Conservation (phyloP, 2,329 filamentous ascomycete species). For the Exophiala sp. region DNA sequence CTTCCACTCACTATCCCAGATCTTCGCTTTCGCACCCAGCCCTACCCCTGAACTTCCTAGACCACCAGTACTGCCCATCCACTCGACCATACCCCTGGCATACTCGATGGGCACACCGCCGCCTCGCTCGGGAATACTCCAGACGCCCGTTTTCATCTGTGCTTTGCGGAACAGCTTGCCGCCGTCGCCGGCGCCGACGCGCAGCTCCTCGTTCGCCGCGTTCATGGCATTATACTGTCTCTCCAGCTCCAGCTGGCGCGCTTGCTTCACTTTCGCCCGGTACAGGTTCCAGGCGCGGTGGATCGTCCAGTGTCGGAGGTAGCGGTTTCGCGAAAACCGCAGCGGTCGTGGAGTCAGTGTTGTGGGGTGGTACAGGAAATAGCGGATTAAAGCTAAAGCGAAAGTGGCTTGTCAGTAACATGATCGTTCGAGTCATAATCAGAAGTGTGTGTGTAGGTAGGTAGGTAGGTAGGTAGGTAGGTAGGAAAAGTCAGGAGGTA, state of each 20-base stretch:
- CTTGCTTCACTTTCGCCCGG: conserved; percentile 60
- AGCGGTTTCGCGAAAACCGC: conserved; percentile 78
- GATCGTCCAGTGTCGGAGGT: conserved; percentile 96
- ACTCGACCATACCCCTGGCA: conserved; percentile 48
- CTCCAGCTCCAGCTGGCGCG: conserved; percentile 65
- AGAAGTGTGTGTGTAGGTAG: not conserved
- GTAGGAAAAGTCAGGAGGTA: too few relatives aligned
- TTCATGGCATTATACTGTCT: conserved; percentile 77
- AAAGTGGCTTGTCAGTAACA: not conserved
- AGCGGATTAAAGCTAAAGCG: conserved; percentile 56
- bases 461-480: too few relatives aligned
- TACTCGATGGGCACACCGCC: conserved; percentile 86
- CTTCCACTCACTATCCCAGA: conserved; percentile 90
- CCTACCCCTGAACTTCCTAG: conserved; percentile 60
- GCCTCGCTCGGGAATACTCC: conserved; percentile 44
- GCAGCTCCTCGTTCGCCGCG: conserved; percentile 76
- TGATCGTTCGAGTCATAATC: too few relatives aligned
- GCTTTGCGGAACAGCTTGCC: conserved; percentile 72
- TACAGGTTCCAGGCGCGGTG: conserved; percentile 90
- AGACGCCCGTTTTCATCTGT: conserved; percentile 85
- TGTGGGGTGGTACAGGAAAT: conserved; percentile 62
- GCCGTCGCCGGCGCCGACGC: conserved; percentile 47
- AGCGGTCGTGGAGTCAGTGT: conserved; percentile 62
- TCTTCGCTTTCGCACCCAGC: conserved; percentile 60
- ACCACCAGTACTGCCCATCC: conserved; percentile 30